A percentile compares a stretch with the other conserved stretches of the same genome.
These are phyloP conservation scores for Penicillium sp. DNA, from an alignment of 2,329 filamentous ascomycete genomes.

Conservation along the genomic window DNA sequence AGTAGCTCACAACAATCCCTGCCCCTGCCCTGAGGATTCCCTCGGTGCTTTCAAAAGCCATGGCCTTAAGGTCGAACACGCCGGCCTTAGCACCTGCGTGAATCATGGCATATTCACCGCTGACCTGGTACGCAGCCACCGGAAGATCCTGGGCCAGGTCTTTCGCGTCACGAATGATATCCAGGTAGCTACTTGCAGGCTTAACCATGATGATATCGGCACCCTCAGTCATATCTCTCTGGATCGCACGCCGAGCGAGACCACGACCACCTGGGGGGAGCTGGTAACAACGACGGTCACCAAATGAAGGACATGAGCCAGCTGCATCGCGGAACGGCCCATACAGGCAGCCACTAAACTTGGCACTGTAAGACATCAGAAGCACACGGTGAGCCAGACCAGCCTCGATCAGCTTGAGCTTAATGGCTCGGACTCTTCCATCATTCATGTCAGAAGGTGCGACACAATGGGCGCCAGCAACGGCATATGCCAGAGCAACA, in stretches of 20 bases:
- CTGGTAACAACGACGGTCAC: conserved; percentile 95
- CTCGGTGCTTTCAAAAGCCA: conserved; percentile 93
- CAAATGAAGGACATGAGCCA: conserved; percentile 84
- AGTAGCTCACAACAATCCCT: conserved; percentile 90
- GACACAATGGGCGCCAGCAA: conserved; percentile 92
- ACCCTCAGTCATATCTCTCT: conserved; percentile 85
- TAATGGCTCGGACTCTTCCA: conserved; percentile 93
- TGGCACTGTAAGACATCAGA: conserved; percentile 97
- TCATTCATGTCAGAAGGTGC: conserved; percentile 99
- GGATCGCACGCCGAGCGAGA: conserved; percentile 83
- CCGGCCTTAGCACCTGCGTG: conserved; percentile 93
- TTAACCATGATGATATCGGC: conserved; percentile 99
- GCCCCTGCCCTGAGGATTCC: conserved; percentile 90
- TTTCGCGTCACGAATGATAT: conserved; percentile 97
- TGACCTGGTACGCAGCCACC: conserved; percentile 93
- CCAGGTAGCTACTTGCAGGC: conserved; percentile 89
- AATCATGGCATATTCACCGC: conserved; percentile 97
- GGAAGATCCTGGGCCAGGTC: conserved; percentile 88
- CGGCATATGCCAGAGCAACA: conserved; percentile 96
- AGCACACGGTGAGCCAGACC: conserved; percentile 87
- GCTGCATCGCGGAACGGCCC: conserved; percentile 96
- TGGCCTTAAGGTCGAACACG: conserved; percentile 89
- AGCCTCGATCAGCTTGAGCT: conserved; percentile 93
- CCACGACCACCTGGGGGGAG: conserved; percentile 88
- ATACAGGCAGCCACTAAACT: conserved; percentile 95